Evolutionary conservation across 2,329 filamentous ascomycete species (phyloP), one percentile per base, ranked within the genome.

Genomic region (Epichloe amarillans): DNA sequence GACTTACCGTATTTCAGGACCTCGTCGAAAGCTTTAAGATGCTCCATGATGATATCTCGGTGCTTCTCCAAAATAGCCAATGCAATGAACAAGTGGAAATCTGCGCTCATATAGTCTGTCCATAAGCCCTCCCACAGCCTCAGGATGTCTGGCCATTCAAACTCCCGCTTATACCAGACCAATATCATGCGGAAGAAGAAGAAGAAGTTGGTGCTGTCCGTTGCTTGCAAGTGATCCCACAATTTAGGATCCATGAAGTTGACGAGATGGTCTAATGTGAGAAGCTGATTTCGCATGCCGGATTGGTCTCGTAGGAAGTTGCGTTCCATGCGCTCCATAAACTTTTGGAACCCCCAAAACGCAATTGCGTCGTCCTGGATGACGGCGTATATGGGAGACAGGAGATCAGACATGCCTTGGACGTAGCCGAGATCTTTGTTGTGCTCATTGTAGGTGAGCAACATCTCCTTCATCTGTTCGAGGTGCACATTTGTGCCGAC

Each of bases 121-220:
- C 94, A 98, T 2, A 97, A 71, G 0, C 79, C 76, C 67, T 98
- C 93, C 93, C 93, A 98, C 4, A 98, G 72, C 17, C 86, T 79
- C 36, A 97, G 71, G 11, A 95, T 81, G 61, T 97, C 89, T 46
- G 77, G 66, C 88, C 91, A 98, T 57, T 82, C 78, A 60, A 98
- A 98, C 67, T 98, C 93, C 46, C 93, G 84, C 73, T 98, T 98
- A 68, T 93, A 98, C 93, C 93, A 98, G 10, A 98, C 93, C 1
- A 98, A 75, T 36, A 98, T 75, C 93, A 97, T 97, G 53, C 93
- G 86, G 79, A 97, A 98, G 74, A 98, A 97, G 73, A 98, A 98
- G 70, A 98, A 98, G 69, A 98, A 98, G 66, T 98, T 98, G 23
- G 93, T 98, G 61, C 86, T 94, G 61, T 98, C 94, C 19, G 90